A percentile compares a stretch with the other conserved stretches of the same genome.
phyloP scores from a whole-genome alignment of 306 rosid genomes.

The Pueraria montana region DNA sequence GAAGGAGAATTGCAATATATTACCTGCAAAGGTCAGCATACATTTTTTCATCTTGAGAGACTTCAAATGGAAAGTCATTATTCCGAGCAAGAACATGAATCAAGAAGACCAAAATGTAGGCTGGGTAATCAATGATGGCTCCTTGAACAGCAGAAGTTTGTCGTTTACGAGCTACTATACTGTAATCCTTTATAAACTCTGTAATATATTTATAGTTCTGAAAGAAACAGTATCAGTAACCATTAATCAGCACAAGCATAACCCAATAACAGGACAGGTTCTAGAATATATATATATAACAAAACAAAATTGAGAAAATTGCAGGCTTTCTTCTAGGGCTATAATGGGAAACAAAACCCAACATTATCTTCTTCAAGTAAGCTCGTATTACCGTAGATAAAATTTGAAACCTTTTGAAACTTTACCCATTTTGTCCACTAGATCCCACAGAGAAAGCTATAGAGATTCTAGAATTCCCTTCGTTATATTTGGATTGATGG shows the following conservation, averaged over 20 bases:
- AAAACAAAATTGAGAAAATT: background rate
- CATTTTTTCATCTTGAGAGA: constrained; percentile 64
- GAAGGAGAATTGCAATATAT: constrained; percentile 29
- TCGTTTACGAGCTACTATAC: constrained; percentile 63
- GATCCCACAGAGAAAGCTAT: background rate
- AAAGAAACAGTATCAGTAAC: constrained; percentile 61
- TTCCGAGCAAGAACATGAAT: constrained; percentile 82
- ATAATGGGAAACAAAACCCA: constrained; percentile 11
- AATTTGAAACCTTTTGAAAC: constrained; percentile 15
- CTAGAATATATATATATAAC: constrained; percentile 2
- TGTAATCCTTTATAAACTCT: constrained; percentile 85
- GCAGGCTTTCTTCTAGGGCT: background rate
- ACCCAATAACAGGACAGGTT: constrained; percentile 12
- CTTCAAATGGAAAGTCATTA: constrained; percentile 66
- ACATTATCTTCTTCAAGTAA: background rate
- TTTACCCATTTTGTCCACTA: constrained; percentile 1
- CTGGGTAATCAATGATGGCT: constrained; percentile 70
- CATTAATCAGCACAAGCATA: constrained; percentile 27
- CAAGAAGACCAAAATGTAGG: constrained; percentile 81
- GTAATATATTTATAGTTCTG: constrained; percentile 73
- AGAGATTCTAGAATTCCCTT: background rate
- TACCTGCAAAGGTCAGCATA: constrained; percentile 85
- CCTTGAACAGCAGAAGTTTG: constrained; percentile 67
- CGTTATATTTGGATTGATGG: background rate
- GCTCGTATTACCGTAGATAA: background rate